phyloP scores from a whole-genome alignment of 129 eudicot genomes.

The Erigeron canadensis region DNA sequence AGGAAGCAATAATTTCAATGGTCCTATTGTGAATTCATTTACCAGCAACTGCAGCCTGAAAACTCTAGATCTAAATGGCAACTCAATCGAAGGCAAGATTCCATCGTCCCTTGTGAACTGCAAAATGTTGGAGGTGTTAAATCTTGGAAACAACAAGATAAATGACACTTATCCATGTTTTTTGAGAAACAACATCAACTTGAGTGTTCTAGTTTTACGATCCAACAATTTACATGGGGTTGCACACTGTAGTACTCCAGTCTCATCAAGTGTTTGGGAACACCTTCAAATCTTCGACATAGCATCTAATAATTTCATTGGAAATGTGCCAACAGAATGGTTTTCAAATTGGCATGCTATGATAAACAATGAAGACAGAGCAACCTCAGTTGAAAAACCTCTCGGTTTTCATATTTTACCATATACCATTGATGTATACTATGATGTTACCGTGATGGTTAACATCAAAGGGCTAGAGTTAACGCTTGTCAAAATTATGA shows the following conservation, averaged over 20 bases:
- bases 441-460: constrained; percentile 43
- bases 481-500: constrained; percentile 47
- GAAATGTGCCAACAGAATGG: constrained; percentile 15
- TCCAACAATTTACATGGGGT: background rate
- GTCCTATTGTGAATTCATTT: background rate
- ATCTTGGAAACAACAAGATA: background rate
- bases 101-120: background rate
- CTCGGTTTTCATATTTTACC: background rate
- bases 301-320: constrained; percentile 29
- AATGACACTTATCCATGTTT: background rate
- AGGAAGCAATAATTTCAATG: background rate
- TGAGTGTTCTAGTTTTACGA: background rate
- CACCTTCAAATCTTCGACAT: constrained; percentile 1
- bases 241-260: background rate
- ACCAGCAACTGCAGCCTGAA: background rate
- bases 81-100: background rate
- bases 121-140: background rate
- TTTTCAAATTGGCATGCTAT: constrained; percentile 35
- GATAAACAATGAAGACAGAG: constrained; percentile 18
- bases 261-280: background rate
- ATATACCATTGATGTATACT: constrained; percentile 16
- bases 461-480: constrained; percentile 40
- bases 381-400: background rate
- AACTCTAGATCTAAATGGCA: background rate
- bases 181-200: background rate